These are phyloP conservation scores for Penicillium palitans DNA, from an alignment of 2,329 filamentous ascomycete species.

Conservation along the genomic window DNA sequence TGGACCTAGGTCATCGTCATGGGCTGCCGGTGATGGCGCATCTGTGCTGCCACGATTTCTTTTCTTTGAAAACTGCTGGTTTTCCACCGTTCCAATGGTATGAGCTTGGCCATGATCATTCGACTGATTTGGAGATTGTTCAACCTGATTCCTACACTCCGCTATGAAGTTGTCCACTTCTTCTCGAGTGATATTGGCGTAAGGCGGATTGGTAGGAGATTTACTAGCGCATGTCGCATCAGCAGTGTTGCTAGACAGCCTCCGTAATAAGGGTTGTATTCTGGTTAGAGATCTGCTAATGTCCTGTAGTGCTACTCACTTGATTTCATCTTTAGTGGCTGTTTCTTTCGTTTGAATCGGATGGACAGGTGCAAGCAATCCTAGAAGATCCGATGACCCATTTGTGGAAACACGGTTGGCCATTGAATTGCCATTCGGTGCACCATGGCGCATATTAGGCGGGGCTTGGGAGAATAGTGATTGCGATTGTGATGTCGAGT, in stretches of 20 bases:
- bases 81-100: background rate
- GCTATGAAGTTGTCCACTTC: background rate
- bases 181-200: background rate
- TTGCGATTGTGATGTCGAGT: constrained; percentile 16
- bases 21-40: background rate
- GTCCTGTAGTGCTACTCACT: background rate
- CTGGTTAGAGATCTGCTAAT: too few relatives aligned
- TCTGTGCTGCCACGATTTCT: constrained; percentile 12
- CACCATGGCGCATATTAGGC: background rate
- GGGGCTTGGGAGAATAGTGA: constrained; percentile 17
- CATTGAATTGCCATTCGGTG: background rate
- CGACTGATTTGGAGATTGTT: background rate
- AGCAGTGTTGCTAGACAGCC: background rate
- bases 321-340: background rate
- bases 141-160: background rate
- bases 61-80: constrained; percentile 12
- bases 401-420: background rate
- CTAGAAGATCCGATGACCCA: constrained; percentile 13
- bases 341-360: background rate
- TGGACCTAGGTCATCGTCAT: background rate
- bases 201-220: background rate
- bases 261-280: background rate
- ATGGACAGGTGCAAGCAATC: background rate
- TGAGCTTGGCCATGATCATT: background rate
- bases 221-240: background rate